Percentiles rank a stretch among this genome's conserved stretches.
phyloP scores from a whole-genome alignment of 805 yeast genomes.

The Candida fluviatilis region DNA sequence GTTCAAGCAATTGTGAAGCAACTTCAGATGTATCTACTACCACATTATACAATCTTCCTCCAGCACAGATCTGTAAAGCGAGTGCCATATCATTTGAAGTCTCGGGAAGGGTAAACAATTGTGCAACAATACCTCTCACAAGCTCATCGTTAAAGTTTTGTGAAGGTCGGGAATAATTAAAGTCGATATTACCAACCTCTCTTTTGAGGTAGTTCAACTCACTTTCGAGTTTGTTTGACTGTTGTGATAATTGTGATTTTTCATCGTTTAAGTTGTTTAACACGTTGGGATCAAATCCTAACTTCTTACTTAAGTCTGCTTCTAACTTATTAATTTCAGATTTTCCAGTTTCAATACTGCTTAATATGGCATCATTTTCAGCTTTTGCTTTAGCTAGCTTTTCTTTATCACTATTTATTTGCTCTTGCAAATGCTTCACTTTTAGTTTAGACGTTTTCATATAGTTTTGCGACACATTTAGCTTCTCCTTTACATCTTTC shows the following conservation, averaged over 20 bases:
- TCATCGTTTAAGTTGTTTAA: slow-evolving; percentile 42
- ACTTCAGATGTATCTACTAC: slow-evolving; percentile 85
- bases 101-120: slow-evolving; percentile 63
- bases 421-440: slow-evolving; percentile 52
- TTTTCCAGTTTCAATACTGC: slow-evolving; percentile 42
- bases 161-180: slow-evolving; percentile 63
- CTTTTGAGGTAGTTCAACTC: slow-evolving; percentile 57
- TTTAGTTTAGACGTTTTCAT: slow-evolving; percentile 59
- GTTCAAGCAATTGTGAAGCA: slow-evolving; percentile 78
- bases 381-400: slow-evolving; percentile 50
- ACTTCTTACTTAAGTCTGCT: slow-evolving; percentile 34
- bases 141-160: slow-evolving; percentile 54
- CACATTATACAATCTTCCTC: slow-evolving; percentile 83
- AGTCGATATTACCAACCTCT: slow-evolving; percentile 69
- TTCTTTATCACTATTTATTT: slow-evolving; percentile 43
- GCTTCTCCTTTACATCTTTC: slow-evolving; percentile 52
- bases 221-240: slow-evolving; percentile 39
- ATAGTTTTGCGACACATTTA: slow-evolving; percentile 50
- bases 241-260: slow-evolving; percentile 41
- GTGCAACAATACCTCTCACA: slow-evolving; percentile 89
- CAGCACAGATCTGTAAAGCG: slow-evolving; percentile 93
- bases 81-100: slow-evolving; percentile 57
- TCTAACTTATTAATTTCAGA: slow-evolving; percentile 35
- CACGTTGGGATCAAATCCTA: slow-evolving; percentile 55
- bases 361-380: slow-evolving; percentile 40